Percentiles rank a stretch among this genome's conserved stretches.
Evolutionary conservation across 306 rosid genomes (phyloP).

Genomic region (Malus fusca): DNA sequence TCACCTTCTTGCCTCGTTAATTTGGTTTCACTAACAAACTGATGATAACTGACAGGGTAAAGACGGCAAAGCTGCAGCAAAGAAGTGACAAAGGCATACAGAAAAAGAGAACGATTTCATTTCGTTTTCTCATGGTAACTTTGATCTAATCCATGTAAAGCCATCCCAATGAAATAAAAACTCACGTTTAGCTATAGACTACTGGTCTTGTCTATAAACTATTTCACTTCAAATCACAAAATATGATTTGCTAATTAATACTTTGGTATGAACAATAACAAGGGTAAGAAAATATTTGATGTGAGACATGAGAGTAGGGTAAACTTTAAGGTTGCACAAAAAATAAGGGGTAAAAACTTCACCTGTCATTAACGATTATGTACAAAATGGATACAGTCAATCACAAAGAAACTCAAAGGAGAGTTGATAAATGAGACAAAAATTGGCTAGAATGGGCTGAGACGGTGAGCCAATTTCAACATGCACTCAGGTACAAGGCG

Average conservation of each 20-base stretch:
- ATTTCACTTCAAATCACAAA: not conserved
- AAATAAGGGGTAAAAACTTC: not conserved
- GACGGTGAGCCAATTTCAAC: conserved; percentile 67
- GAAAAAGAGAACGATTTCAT: not conserved
- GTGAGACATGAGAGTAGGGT: not conserved
- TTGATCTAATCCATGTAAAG: conserved; percentile 8
- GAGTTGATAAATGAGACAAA: not conserved
- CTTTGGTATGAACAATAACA: not conserved
- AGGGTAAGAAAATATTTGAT: not conserved
- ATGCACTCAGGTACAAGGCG: conserved; percentile 88
- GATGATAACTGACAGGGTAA: conserved; percentile 46
- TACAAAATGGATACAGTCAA: not conserved
- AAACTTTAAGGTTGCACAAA: not conserved
- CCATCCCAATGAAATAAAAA: conserved; percentile 18
- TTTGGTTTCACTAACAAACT: not conserved
- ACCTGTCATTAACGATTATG: not conserved
- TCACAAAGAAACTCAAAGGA: not conserved
- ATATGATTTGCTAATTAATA: not conserved
- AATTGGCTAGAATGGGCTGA: conserved; percentile 69
- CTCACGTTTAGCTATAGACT: not conserved
- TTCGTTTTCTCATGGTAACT: conserved; percentile 11
- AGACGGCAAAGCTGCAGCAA: conserved; percentile 49
- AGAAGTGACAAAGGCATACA: conserved; percentile 24
- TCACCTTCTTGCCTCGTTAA: not conserved
- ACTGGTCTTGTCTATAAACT: too few species aligned